A percentile compares a stretch with the other conserved stretches of the same genome.
Evolutionary conservation across 2,329 filamentous ascomycete species (phyloP).

Genomic region (Akanthomyces uredinophilus): DNA sequence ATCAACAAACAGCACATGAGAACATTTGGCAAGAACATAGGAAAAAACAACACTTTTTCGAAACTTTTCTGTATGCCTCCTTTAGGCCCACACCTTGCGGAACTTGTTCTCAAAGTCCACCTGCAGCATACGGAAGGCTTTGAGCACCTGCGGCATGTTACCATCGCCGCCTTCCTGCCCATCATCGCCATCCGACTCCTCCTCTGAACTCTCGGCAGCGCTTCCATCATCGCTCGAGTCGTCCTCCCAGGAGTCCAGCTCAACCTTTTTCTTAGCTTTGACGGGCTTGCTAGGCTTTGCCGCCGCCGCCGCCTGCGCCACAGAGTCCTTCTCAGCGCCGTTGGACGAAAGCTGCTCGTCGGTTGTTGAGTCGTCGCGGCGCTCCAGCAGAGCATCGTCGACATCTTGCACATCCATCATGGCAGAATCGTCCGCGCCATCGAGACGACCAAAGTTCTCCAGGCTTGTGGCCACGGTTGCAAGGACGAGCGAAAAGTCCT

Average conservation of each 20-base stretch:
- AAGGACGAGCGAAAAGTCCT: constrained; percentile 42
- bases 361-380: neutral
- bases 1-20: too few species aligned
- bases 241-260: constrained; percentile 45
- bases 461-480: constrained; percentile 68
- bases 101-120: constrained; percentile 62
- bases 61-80: too few species aligned
- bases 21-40: too few species aligned
- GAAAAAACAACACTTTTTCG: too few species aligned
- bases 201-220: neutral
- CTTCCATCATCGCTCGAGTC: constrained; percentile 18
- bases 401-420: constrained; percentile 40
- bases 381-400: constrained; percentile 39
- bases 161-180: constrained; percentile 34
- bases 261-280: constrained; percentile 33
- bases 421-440: constrained; percentile 26
- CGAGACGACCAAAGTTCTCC: constrained; percentile 46
- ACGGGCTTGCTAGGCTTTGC: neutral
- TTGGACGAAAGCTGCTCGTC: neutral
- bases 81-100: constrained; percentile 53
- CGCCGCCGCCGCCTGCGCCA: neutral
- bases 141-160: constrained; percentile 51
- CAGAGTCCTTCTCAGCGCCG: neutral
- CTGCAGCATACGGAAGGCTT: constrained; percentile 53
- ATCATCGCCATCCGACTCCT: constrained; percentile 5